phyloP scores from a whole-genome alignment of 2,329 filamentous ascomycete species.

The Botrytis squamosa region DNA sequence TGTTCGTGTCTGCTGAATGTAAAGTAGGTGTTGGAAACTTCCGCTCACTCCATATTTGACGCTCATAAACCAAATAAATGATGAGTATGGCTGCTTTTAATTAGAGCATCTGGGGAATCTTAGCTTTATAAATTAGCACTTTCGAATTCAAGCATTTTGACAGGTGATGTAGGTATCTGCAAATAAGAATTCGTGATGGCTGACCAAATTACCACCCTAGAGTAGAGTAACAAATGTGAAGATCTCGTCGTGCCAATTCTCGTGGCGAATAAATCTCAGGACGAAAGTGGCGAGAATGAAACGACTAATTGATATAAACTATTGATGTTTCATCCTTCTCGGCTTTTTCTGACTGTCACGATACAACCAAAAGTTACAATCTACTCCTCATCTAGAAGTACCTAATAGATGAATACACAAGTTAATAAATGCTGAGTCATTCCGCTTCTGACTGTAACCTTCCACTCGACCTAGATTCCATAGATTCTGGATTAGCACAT shows the following conservation, averaged over 20 bases:
- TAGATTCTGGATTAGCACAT: neutral
- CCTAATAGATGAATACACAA: neutral
- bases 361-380: neutral
- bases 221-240: neutral
- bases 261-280: neutral
- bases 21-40: neutral
- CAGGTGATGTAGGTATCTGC: neutral
- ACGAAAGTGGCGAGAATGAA: neutral
- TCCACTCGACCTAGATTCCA: neutral
- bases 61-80: neutral
- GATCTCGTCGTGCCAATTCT: neutral
- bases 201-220: neutral
- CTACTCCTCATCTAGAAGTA: neutral
- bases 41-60: neutral
- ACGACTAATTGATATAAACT: neutral
- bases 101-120: neutral
- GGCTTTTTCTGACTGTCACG: no score
- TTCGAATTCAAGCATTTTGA: neutral
- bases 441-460: neutral
- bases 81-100: neutral
- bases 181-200: neutral
- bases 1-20: neutral
- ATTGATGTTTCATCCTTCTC: neutral
- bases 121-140: neutral
- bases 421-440: neutral